Evolutionary conservation across 2,329 filamentous ascomycete genomes (phyloP).

Genomic region (Aspergillus tanneri): DNA sequence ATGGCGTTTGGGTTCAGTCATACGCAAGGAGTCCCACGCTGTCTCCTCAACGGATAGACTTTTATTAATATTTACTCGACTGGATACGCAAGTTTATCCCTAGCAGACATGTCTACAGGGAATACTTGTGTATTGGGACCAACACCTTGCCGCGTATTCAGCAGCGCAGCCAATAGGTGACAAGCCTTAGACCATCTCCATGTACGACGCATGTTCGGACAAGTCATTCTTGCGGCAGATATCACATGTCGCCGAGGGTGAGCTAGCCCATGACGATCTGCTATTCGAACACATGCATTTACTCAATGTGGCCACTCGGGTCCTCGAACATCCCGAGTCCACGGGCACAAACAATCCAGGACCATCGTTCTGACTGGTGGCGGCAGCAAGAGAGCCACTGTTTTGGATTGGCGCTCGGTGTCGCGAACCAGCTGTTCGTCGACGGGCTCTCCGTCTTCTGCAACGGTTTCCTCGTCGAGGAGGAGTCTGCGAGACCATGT

Average conservation of each 20-base stretch:
- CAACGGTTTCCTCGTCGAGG: conserved; percentile 2
- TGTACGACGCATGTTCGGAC: neutral
- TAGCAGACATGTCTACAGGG: neutral
- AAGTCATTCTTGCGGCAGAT: neutral
- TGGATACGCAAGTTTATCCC: conserved; percentile 8
- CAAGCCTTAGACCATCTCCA: neutral
- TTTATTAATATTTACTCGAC: neutral
- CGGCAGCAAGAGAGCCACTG: conserved; percentile 1
- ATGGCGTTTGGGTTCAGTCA: neutral
- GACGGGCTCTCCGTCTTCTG: neutral
- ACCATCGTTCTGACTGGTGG: neutral
- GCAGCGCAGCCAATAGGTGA: neutral
- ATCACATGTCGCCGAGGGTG: neutral
- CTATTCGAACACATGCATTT: neutral
- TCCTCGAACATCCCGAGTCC: neutral
- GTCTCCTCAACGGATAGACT: neutral
- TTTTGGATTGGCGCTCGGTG: conserved; percentile 1
- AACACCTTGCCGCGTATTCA: neutral
- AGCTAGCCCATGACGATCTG: conserved; percentile 7
- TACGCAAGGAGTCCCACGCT: neutral
- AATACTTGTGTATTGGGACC: neutral
- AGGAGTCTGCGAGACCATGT: conserved; percentile 6
- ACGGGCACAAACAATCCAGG: neutral
- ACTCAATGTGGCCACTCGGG: neutral
- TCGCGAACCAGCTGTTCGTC: conserved; percentile 2